These are phyloP conservation scores for Phylloporus scabripes DNA, from an alignment of 768 basidiomycete species.

Conservation along the genomic window DNA sequence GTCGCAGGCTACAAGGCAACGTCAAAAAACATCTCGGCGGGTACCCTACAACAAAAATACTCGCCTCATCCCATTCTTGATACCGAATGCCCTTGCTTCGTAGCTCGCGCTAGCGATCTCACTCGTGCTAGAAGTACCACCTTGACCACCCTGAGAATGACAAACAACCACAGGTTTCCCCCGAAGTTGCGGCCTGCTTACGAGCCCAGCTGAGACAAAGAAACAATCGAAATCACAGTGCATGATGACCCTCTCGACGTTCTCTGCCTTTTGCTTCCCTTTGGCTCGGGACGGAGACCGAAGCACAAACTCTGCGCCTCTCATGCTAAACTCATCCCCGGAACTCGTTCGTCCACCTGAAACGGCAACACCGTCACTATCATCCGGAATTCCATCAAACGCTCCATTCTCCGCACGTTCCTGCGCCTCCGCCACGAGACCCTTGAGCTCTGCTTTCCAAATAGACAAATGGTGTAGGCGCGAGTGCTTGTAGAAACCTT, in stretches of 20 bases:
- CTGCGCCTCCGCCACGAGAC: constrained; percentile 75
- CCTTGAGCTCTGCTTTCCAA: constrained; percentile 88
- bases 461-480: constrained; percentile 89
- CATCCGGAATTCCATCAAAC: constrained; percentile 5
- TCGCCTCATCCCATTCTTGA: constrained; percentile 94
- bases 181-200: constrained; percentile 71
- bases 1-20: constrained; percentile 54
- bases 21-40: background rate
- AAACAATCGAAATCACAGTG: constrained; percentile 96
- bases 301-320: constrained; percentile 44
- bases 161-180: constrained; percentile 94
- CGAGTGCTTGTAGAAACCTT: constrained; percentile 78
- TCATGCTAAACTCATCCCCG: constrained; percentile 42
- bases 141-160: constrained; percentile 79
- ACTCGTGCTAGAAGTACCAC: constrained; percentile 75
- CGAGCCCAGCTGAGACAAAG: constrained; percentile 89
- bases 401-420: constrained; percentile 51
- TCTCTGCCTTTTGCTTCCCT: constrained; percentile 47
- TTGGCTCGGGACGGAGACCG: constrained; percentile 45
- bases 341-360: background rate
- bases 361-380: background rate
- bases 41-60: constrained; percentile 12
- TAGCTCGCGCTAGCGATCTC: constrained; percentile 95
- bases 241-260: constrained; percentile 67
- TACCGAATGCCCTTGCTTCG: constrained; percentile 82